Base-by-base conservation (phyloP, 306 rosid genomes). In the Medicago arabica region DNA sequence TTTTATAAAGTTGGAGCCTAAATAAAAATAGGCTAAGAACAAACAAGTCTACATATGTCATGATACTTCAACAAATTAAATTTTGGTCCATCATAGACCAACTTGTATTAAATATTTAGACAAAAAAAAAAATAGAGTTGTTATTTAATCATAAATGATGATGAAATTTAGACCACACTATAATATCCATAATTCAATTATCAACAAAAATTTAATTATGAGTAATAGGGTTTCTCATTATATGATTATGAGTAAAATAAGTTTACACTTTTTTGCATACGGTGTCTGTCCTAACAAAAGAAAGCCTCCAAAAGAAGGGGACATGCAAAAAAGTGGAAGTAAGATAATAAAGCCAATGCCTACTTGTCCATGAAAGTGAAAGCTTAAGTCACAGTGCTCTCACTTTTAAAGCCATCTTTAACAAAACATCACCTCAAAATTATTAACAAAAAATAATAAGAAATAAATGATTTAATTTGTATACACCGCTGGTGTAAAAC, bases 341-440 rank as follows among this genome's bases (percentile, higher is more conserved):
- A 34, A 77, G 47, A 77, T 36, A 73, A 77, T 47, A 79, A 80
- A 77, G 85, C 65, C 67, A 71, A 66, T 39, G 77, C 81, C 67
- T 11, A 64, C 68, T 25, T 19, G 72, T 82, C 75, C 73, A 43
- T n/a, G 80, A 86, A 84, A 86, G 85, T 53, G 75, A 84, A 82
- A 86, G 83, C 78, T 72, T 69, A 59, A 61, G 46, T 59, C 21
- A 71, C 82, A 66, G 68, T 75, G 16, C 66, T 44, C 36, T n/a
- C 12, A n/a, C 7, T 38, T 38, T 70, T 39, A 46, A 70, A 60
- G 14, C 71, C 55, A 83, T 62, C 72, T 75, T 72, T 67, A 36
- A 3, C 38, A 68, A 64, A 44, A 21, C 58, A 9, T 71, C 66
- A 57, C 60, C 54, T 58, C 21, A 40, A 38, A 49, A 58, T 60